Evolutionary conservation across 169 alveolate species (phyloP).

Genomic region (Cryptosporidium sp.): DNA sequence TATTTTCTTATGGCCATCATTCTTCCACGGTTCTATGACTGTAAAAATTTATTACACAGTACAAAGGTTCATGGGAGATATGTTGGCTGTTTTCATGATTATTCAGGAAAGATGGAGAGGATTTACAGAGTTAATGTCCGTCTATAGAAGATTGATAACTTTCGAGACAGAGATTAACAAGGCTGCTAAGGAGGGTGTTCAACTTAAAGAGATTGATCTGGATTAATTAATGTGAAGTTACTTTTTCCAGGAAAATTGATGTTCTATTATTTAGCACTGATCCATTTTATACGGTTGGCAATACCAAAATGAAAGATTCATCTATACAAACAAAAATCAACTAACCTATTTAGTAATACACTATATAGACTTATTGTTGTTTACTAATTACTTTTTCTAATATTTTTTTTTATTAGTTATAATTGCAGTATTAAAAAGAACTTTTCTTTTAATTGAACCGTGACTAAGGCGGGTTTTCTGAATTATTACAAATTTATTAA

Average conservation of each 20-base stretch:
- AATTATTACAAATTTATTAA: too few species aligned
- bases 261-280: not conserved
- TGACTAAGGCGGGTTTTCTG: not conserved
- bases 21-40: conserved; percentile 65
- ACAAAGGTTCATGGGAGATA: conserved; percentile 13
- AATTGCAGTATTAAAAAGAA: too few species aligned
- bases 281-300: too few species aligned
- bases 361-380: not conserved
- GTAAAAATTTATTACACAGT: conserved; percentile 40
- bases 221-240: conserved; percentile 8
- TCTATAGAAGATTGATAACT: conserved; percentile 36
- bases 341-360: not conserved
- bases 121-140: conserved; percentile 61
- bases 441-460: not conserved
- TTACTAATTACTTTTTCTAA: not conserved
- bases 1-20: conserved; percentile 72
- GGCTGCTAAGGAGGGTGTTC: conserved; percentile 6
- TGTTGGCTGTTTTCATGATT: conserved; percentile 22
- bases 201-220: conserved; percentile 32
- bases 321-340: not conserved
- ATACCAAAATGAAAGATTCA: too few species aligned
- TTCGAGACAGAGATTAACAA: conserved; percentile 23
- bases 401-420: too few species aligned
- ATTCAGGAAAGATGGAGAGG: conserved; percentile 75
- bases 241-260: not conserved